Percentiles rank a stretch among this genome's conserved stretches.
These are phyloP conservation scores for Oryza longistaminata DNA, from an alignment of 176 grass and related monocot genomes.

Conservation along the genomic window DNA sequence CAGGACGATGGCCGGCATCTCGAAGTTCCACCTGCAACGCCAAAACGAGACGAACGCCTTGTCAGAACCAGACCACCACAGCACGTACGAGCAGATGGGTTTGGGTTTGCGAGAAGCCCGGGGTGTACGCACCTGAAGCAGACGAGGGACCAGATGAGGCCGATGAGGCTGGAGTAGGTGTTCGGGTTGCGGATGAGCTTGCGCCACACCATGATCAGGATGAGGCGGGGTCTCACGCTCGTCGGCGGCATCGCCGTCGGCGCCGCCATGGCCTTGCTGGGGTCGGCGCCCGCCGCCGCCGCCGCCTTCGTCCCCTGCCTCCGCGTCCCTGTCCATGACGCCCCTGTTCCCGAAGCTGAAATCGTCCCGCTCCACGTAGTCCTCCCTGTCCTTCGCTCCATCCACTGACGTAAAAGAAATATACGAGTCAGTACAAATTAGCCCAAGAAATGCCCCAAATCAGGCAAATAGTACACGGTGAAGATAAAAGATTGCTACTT, in stretches of 20 bases:
- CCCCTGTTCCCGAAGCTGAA: slow-evolving; percentile 91
- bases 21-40: slow-evolving; percentile 81
- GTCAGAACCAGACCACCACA: not conserved
- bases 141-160: slow-evolving; percentile 92
- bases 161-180: slow-evolving; percentile 98
- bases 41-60: not conserved
- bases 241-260: slow-evolving; percentile 90
- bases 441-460: slow-evolving; percentile 15
- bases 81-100: not conserved
- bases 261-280: slow-evolving; percentile 1
- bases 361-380: slow-evolving; percentile 72
- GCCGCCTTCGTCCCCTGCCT: slow-evolving; percentile 69
- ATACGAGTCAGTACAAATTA: slow-evolving; percentile 20
- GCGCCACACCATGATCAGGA: slow-evolving; percentile 99
- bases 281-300: slow-evolving; percentile 17
- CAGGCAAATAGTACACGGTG: not conserved
- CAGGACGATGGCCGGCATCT: slow-evolving; percentile 91
- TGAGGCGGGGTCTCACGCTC: slow-evolving; percentile 90
- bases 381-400: slow-evolving; percentile 52
- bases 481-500: slow-evolving; percentile 39
- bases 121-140: slow-evolving; percentile 76
- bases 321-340: slow-evolving; percentile 53
- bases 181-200: slow-evolving; percentile 99
- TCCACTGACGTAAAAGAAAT: slow-evolving; percentile 55
- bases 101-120: not conserved